Evolutionary conservation across 2,329 filamentous ascomycete species (phyloP).

Genomic region (Chalaropsis thielavioides): DNA sequence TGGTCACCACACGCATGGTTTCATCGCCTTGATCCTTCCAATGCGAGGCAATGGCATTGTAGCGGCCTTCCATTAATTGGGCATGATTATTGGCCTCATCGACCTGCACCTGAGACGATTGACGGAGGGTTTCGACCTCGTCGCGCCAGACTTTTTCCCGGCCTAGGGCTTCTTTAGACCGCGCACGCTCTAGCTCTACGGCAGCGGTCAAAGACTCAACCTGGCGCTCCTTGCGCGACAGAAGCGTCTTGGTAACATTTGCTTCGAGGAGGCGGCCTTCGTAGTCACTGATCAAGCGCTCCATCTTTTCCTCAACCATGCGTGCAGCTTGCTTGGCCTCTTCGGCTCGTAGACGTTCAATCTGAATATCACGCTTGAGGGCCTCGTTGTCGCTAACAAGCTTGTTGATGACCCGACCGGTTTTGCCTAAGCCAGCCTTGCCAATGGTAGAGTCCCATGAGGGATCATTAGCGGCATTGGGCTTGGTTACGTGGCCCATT

Average conservation of each 20-base stretch:
- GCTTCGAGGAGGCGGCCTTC: constrained; percentile 55
- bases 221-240: constrained; percentile 60
- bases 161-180: constrained; percentile 43
- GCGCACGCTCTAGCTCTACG: constrained; percentile 49
- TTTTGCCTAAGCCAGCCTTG: constrained; percentile 58
- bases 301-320: constrained; percentile 56
- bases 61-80: constrained; percentile 53
- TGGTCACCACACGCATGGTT: constrained; percentile 37
- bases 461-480: constrained; percentile 9
- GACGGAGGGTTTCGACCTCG: constrained; percentile 47
- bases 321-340: constrained; percentile 56
- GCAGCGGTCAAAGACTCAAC: constrained; percentile 52
- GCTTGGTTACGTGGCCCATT: constrained; percentile 12
- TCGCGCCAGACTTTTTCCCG: constrained; percentile 48
- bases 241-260: constrained; percentile 54
- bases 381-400: constrained; percentile 69
- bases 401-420: constrained; percentile 64
- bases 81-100: constrained; percentile 52
- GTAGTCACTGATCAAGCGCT: constrained; percentile 51
- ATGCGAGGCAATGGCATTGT: constrained; percentile 51
- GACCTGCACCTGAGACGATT: constrained; percentile 46
- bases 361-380: constrained; percentile 56
- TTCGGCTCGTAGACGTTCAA: constrained; percentile 50
- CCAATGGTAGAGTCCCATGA: constrained; percentile 53
- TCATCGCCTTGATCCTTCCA: constrained; percentile 53